Evolutionary conservation across 1,284 basidiomycete species (phyloP), one percentile per base, ranked within the genome.

Genomic region (Cystobasidium pallidum): DNA sequence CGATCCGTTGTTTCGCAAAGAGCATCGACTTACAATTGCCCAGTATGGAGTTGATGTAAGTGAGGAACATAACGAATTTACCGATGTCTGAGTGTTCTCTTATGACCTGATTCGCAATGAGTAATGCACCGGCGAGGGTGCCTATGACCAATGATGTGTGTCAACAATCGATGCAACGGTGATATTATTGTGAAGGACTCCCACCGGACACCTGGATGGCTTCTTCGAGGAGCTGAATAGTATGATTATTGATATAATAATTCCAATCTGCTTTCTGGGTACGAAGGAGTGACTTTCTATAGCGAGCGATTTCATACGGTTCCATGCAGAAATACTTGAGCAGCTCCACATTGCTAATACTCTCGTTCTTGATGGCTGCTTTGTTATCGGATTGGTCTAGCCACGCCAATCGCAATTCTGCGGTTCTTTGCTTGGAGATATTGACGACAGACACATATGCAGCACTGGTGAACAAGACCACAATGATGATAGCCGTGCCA

Each of bases 301-400:
- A 92, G 32, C 91, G 86, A 58, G 85, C 84, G 24, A 86, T 86
- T 79, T 94, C 91, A 78, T 91, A 89, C 34, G 86, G 84, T 80
- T 94, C 91, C 36, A 90, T 89, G 34, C 86, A 86, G 80, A 91
- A 92, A 81, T 91, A 91, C 32, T 81, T 80, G 75, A 92, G 89
- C 11, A 89, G 88, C 81, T 91, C 91, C 77, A 91, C 88, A 81
- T 92, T 89, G 77, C 92, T 84, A 77, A 80, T 75, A 66, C 77
- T 75, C 78, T 91, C 90, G 3, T 63, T 71, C 68, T 71, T 63
- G 68, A 59, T 63, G 2, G 59, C 59, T 13, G 49, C 4, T 15
- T 36, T 49, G 19, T 45, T 52, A 30, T 71, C 68, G 21, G 21
- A 24, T 47, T 61, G 28, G 7, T 71, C 68, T n/a, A 51, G 19